Base-by-base conservation (phyloP, 2,329 filamentous ascomycete genomes). In the Cercospora zeina region DNA sequence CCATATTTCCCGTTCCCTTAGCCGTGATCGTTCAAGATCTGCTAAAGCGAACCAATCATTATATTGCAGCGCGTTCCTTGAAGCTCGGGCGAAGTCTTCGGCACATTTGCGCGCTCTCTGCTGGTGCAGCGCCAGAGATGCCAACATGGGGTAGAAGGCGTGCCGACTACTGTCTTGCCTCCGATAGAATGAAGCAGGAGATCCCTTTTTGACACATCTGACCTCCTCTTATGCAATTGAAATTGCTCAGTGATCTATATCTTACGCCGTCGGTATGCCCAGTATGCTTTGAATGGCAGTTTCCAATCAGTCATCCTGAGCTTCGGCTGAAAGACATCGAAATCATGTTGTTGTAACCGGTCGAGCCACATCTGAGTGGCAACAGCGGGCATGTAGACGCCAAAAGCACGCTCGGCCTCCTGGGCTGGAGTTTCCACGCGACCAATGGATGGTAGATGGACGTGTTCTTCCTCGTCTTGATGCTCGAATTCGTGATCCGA, bases 401-500 rank as follows among this genome's bases (percentile, higher is more conserved):
- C 87, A 75, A 96, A 95, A 0, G 87, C 89, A 36, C 83, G 83
- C 54, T 89, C 84, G 1, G 88, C 76, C 58, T 89, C 86, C 66
- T 81, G 78, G 16, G 70, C 69, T 13, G 78, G 75, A 69, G 62
- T 75, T 69, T 79, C 70, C 21, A 64, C 63, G 14, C 65, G 64
- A 1, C 74, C 63, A 21, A 56, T 67, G 2, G 65, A 62, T 9
- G 67, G 69, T n/a, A 71, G 42, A 68, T 86, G 85, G 58, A 81
- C 75, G 71, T 84, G 83, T 54, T 89, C 90, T 55, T 87, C 87
- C 72, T 96, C 91, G 31, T 87, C 85, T 64, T 89, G 83, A 72
- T 97, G 90, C 77, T 97, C 93, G 74, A 93, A 97, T 4, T 90
- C 91, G 74, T 97, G 93, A 0, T 89, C 91, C 0, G 90, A 85